phyloP scores from a whole-genome alignment of 1,284 basidiomycete genomes.

The Pseudozyma sp. region DNA sequence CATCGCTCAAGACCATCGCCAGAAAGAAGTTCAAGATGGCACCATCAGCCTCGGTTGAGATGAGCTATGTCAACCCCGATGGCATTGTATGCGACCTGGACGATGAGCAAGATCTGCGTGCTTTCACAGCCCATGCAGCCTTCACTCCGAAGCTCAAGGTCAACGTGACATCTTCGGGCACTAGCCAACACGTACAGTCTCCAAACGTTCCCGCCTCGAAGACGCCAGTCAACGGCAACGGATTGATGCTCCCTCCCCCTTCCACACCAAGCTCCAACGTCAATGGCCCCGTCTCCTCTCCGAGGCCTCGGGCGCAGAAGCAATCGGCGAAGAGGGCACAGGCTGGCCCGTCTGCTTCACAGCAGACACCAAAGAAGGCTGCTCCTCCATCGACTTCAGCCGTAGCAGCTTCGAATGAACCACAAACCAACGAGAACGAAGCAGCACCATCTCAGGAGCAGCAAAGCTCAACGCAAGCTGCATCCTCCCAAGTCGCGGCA shows the following conservation, averaged over 20 bases:
- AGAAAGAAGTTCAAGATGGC: conserved; percentile 40
- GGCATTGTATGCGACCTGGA: conserved; percentile 51
- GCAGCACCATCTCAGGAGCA: background rate
- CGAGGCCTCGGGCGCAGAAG: background rate
- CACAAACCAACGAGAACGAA: background rate
- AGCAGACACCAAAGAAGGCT: background rate
- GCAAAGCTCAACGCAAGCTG: conserved; percentile 1
- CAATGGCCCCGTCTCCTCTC: background rate
- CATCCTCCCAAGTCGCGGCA: background rate
- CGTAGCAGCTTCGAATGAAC: background rate
- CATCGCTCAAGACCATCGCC: conserved; percentile 24
- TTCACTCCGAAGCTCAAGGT: conserved; percentile 39
- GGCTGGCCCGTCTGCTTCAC: background rate
- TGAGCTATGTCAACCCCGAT: conserved; percentile 53
- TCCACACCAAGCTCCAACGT: background rate
- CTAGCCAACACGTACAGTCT: no score
- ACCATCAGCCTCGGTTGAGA: conserved; percentile 24
- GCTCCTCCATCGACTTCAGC: background rate
- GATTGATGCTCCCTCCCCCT: background rate
- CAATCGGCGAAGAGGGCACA: background rate
- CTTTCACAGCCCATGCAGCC: conserved; percentile 49
- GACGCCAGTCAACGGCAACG: conserved; percentile 5
- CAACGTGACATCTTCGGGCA: conserved; percentile 21
- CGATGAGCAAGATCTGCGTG: conserved; percentile 52
- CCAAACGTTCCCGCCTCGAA: background rate